Conservation (phyloP, 2,329 filamentous ascomycete genomes). For the Phyllosticta citrichinensis region DNA sequence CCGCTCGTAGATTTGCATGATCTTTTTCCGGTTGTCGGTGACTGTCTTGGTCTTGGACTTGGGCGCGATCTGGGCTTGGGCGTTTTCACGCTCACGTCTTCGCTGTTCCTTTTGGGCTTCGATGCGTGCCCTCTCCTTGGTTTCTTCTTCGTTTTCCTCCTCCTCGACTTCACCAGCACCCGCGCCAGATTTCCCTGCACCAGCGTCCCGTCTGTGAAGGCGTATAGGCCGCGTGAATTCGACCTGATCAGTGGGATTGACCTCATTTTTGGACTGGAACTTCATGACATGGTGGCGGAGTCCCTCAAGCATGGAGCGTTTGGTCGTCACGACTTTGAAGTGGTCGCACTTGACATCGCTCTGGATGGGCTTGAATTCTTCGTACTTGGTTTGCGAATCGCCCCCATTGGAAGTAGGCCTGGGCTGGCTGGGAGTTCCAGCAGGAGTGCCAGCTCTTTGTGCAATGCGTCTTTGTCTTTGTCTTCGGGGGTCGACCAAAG, state of each 20-base stretch:
- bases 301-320: constrained; percentile 66
- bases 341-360: neutral
- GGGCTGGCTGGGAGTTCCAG: neutral
- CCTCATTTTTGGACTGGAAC: constrained; percentile 54
- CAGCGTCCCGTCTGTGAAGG: constrained; percentile 73
- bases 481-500: constrained; percentile 17
- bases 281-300: constrained; percentile 82
- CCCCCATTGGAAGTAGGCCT: constrained; percentile 3
- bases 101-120: constrained; percentile 60
- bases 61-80: constrained; percentile 87
- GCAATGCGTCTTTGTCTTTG: constrained; percentile 8
- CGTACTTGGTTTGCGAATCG: neutral
- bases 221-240: constrained; percentile 84
- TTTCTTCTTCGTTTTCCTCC: constrained; percentile 54
- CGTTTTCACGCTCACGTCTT: constrained; percentile 75
- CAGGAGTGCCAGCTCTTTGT: neutral
- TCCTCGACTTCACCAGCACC: constrained; percentile 32
- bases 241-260: constrained; percentile 62
- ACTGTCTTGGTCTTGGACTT: constrained; percentile 42
- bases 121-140: constrained; percentile 51
- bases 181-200: constrained; percentile 39
- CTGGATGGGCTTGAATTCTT: constrained; percentile 2
- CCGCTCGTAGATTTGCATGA: constrained; percentile 73
- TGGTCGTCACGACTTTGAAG: constrained; percentile 40
- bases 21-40: constrained; percentile 72